Percentiles rank a stretch among this genome's conserved stretches.
These are phyloP conservation scores for Sugiyamaella americana DNA, from an alignment of 805 yeast genomes.

Conservation along the genomic window DNA sequence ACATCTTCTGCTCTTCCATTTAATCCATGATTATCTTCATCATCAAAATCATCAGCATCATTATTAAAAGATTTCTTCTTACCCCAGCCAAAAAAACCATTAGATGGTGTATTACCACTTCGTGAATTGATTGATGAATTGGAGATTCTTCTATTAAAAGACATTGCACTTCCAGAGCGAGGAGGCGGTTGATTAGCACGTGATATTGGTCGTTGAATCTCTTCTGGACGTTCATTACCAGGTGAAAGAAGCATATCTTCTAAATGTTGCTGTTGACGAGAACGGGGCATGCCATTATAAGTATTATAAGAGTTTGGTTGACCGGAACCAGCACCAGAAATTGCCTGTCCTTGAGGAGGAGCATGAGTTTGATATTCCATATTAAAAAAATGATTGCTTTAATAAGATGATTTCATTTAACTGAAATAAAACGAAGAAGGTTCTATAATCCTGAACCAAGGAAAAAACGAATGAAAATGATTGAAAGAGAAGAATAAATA, in stretches of 20 bases:
- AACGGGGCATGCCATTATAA: slow-evolving; percentile 18
- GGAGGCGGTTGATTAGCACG: neutral
- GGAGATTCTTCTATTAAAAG: slow-evolving; percentile 14
- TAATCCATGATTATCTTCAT: slow-evolving; percentile 25
- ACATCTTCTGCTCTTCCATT: slow-evolving; percentile 19
- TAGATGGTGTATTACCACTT: slow-evolving; percentile 8
- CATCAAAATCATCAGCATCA: slow-evolving; percentile 20
- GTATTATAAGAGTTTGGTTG: too few species aligned
- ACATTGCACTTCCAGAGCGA: neutral
- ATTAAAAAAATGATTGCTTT: too few species aligned
- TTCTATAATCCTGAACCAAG: too few species aligned
- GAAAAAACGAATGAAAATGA: too few species aligned
- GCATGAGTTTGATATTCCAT: too few species aligned
- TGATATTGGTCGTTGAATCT: neutral
- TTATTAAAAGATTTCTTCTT: slow-evolving; percentile 13
- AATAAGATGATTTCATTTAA: too few species aligned
- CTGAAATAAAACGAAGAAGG: too few species aligned
- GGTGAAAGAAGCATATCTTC: slow-evolving; percentile 11
- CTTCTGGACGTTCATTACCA: neutral
- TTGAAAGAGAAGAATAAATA: too few species aligned
- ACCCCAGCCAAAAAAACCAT: slow-evolving; percentile 22
- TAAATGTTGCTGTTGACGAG: slow-evolving; percentile 20
- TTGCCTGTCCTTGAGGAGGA: too few species aligned
- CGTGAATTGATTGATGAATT: slow-evolving; percentile 16
- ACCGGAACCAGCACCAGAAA: too few species aligned